Evolutionary conservation across 2,329 filamentous ascomycete genomes (phyloP).

Genomic region (Dothideomycetes sp.): DNA sequence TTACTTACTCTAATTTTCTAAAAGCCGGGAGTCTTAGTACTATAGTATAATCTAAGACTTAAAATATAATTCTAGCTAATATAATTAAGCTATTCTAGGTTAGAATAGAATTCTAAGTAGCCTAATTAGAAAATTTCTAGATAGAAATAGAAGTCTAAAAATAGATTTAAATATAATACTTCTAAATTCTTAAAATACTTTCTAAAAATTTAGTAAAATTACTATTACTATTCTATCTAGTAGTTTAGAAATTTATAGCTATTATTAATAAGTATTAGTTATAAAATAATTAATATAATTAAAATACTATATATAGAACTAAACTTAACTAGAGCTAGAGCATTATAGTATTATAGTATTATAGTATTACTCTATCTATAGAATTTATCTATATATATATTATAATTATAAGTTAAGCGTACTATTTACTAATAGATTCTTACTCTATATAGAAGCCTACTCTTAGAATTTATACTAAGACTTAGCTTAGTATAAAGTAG

Average conservation of each 20-base stretch:
- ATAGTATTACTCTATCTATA: constrained; percentile 26
- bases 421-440: not conserved
- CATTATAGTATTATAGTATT: constrained; percentile 28
- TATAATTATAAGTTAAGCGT: not conserved
- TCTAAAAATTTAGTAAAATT: constrained; percentile 26
- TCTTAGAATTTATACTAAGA: not conserved
- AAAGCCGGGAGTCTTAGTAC: not conserved
- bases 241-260: constrained; percentile 24
- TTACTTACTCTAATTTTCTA: not conserved
- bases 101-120: constrained; percentile 4
- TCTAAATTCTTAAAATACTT: constrained; percentile 8
- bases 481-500: constrained; percentile 8
- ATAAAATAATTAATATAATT: too few species aligned
- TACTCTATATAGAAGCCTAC: not conserved
- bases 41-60: not conserved
- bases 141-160: constrained; percentile 1
- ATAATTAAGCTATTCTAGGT: not conserved
- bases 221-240: constrained; percentile 26
- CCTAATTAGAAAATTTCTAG: too few species aligned
- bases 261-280: constrained; percentile 20
- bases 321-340: constrained; percentile 25
- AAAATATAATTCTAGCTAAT: not conserved
- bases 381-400: constrained; percentile 29
- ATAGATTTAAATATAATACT: not conserved
- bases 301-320: too few species aligned